Evolutionary conservation across 495 filamentous ascomycete genomes (phyloP), one percentile per base, ranked within the genome.

Genomic region (Xeromyces bisporus): DNA sequence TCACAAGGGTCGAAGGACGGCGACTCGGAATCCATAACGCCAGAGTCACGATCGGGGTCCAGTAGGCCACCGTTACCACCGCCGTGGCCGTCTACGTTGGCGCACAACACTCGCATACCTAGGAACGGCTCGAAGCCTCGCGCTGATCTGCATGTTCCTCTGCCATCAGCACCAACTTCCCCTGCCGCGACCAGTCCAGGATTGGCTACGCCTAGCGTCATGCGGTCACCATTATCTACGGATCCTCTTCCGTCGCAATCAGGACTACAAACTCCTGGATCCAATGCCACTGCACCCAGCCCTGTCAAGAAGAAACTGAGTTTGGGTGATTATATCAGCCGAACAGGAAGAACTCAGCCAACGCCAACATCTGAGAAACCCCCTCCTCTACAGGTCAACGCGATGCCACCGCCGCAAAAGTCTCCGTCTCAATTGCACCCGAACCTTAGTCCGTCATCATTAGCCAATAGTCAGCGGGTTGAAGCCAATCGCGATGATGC

Each of bases 241-340:
- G 54, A 59, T 20, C 34, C 44, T 20, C 34, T 42, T 3, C 38
- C 47, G 11, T 41, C 44, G 6, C 43, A 47, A 10, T 44, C 42
- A 15, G 23, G 32, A 15, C 14, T 37, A 9, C 37, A 48, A n/a
- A 35, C 47, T 7, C 40, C 54, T 9, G 44, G 43, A 5, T 40
- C 48, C 3, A 51, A 41, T 26, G 44, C 61, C 1, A 60, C 65
- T 1, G 60, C 60, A 15, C 60, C 73, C 12, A 74, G 67, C 32
- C 70, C 72, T 0, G 56, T 60, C 18, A 69, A 71, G 56, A 79
- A 77, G 47, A 71, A 73, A 39, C 52, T 77, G 35, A 77, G 71
- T 42, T 48, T 79, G n/a, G 73, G 72, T 33, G 74, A 77, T 38
- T 79, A 77, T 41, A 73, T 55, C 31, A 55, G 63, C 35, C 52